Conservation (phyloP, 306 rosid species). For the Albizia julibrissin region DNA sequence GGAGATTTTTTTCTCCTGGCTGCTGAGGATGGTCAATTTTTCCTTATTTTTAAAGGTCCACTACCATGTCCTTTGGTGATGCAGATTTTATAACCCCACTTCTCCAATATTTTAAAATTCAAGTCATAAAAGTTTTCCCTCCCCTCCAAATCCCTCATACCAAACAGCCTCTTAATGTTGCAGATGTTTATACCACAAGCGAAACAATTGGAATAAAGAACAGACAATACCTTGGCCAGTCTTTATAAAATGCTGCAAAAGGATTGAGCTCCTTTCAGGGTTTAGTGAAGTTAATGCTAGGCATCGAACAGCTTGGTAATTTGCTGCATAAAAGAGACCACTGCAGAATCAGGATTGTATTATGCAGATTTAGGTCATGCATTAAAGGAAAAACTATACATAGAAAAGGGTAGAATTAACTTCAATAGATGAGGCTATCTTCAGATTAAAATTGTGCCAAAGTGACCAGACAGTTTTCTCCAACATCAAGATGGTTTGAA, state of each 20-base stretch:
- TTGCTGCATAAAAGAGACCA: conserved; percentile 56
- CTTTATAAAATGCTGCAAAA: conserved; percentile 68
- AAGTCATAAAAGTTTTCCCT: no score
- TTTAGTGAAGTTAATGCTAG: conserved; percentile 79
- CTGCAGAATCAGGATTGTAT: background rate
- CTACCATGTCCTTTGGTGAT: background rate
- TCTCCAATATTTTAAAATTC: no score
- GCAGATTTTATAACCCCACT: background rate
- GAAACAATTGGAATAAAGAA: conserved; percentile 27
- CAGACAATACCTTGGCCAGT: conserved; percentile 68
- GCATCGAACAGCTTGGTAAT: conserved; percentile 85
- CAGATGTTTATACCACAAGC: conserved; percentile 1
- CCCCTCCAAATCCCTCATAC: no score
- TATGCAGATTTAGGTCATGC: background rate
- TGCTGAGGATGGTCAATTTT: conserved; percentile 22
- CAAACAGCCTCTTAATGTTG: background rate
- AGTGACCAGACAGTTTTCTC: background rate
- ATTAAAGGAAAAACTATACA: background rate
- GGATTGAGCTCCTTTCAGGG: conserved; percentile 78
- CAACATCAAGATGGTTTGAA: background rate
- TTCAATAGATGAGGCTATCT: background rate
- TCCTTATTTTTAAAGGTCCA: background rate
- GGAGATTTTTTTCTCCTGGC: conserved; percentile 21
- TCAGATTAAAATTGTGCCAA: conserved; percentile 6
- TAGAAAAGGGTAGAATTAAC: background rate